Evolutionary conservation across 2,329 filamentous ascomycete species (phyloP), one percentile per base, ranked within the genome.

Genomic region (Xylariaceae sp.): DNA sequence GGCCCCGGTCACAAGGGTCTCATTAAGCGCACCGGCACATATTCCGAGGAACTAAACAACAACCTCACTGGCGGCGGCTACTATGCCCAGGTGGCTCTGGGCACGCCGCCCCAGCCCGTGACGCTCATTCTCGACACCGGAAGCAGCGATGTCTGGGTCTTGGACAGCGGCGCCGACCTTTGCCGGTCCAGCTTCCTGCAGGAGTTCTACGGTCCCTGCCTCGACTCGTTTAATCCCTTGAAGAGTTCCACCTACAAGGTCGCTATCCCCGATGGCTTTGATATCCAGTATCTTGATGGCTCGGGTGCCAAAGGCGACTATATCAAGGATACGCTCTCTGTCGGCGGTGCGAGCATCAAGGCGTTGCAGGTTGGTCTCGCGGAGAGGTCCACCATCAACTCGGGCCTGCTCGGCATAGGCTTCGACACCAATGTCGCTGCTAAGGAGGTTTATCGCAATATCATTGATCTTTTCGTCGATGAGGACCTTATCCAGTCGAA

Each of bases 381-480:
- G 4, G 71, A 69, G 44, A 65, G 74, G 42, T 79, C 79, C 1
- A 76, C 76, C 3, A 78, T 81, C 49, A 75, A 77, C 44, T 80
- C 78, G 1, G 84, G 84, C 34, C 78, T 87, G 56, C 76, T 87
- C 71, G 84, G 84, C 17, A 74, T 87, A 54, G 83, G 83, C 56
- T 85, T 83, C 67, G 75, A 77, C 62, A 71, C 75, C 34, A 82
- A 78, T 63, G 79, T 81, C 59, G 76, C 78, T 18, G 70, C 82
- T 10, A 39, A 49, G 1, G 68, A 61, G 4, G 70, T 72, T 0
- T 83, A 84, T 68, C 75, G 77, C 11, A 83, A 89, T 69, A 76
- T 93, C 37, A 78, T 90, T 15, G 80, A 86, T 70, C 78, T 84
- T 65, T 79, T 94, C 71, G 79, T 84, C 18, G 71, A 81, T 30